These are phyloP conservation scores for Candida oleophila DNA, from an alignment of 805 yeast species.

Conservation along the genomic window DNA sequence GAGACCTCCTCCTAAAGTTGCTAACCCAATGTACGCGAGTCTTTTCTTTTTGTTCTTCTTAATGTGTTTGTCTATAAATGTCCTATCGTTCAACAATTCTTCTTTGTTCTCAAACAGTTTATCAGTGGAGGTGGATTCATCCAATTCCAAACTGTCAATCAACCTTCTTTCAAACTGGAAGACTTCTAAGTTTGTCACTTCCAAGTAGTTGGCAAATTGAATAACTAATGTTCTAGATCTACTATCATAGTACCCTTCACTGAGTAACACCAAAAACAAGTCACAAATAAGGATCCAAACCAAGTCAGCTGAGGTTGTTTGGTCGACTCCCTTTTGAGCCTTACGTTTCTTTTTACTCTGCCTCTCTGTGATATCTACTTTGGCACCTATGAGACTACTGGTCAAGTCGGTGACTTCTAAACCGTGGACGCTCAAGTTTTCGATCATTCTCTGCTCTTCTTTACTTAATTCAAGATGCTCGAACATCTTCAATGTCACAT, in stretches of 20 bases:
- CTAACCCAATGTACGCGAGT: conserved; percentile 85
- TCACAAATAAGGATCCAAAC: conserved; percentile 97
- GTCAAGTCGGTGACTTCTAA: conserved; percentile 71
- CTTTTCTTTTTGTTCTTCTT: conserved; percentile 64
- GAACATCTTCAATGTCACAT: conserved; percentile 67
- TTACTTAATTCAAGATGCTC: conserved; percentile 73
- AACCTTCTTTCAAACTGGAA: conserved; percentile 87
- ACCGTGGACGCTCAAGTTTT: conserved; percentile 80
- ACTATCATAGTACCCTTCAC: conserved; percentile 86
- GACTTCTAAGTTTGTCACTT: conserved; percentile 64
- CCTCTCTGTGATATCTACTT: conserved; percentile 8
- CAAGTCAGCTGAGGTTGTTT: conserved; percentile 18
- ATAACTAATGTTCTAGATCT: conserved; percentile 81
- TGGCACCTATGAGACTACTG: conserved; percentile 46
- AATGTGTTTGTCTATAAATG: conserved; percentile 69
- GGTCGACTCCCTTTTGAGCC: conserved; percentile 8
- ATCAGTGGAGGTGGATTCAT: conserved; percentile 32
- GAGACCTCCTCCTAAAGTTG: conserved; percentile 93
- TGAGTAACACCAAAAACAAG: conserved; percentile 71
- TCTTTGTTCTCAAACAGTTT: conserved; percentile 57
- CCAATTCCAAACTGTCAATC: conserved; percentile 87
- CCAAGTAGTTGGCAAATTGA: conserved; percentile 61
- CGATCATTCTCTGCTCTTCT: conserved; percentile 87
- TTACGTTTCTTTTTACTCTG: conserved; percentile 1
- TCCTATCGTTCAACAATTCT: conserved; percentile 78